phyloP scores from a whole-genome alignment of 2,329 filamentous ascomycete species.

The Penicillium sumatraense region DNA sequence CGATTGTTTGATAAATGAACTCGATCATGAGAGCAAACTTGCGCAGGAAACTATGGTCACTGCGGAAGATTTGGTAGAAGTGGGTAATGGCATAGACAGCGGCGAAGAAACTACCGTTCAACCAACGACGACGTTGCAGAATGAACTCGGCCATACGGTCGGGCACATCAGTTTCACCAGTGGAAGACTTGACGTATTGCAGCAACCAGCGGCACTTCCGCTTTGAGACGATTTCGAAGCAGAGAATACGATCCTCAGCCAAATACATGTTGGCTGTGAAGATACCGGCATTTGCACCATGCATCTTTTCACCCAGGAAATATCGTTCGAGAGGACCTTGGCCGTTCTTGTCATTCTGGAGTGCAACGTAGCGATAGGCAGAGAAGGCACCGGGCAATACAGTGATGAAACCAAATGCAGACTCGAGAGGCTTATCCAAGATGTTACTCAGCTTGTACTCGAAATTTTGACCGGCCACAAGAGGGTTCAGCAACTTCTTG shows the following conservation, averaged over 20 bases:
- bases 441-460: conserved; percentile 99
- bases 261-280: conserved; percentile 84
- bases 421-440: conserved; percentile 95
- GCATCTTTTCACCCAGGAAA: conserved; percentile 95
- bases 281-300: conserved; percentile 88
- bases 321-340: conserved; percentile 94
- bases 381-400: conserved; percentile 97
- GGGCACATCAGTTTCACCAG: conserved; percentile 94
- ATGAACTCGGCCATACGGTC: conserved; percentile 94
- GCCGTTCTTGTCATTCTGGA: conserved; percentile 96
- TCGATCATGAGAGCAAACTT: conserved; percentile 92
- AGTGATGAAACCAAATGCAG: conserved; percentile 95
- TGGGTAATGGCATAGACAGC: conserved; percentile 93
- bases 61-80: conserved; percentile 95
- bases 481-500: conserved; percentile 86
- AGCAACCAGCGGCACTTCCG: conserved; percentile 96
- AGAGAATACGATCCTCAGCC: conserved; percentile 57
- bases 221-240: conserved; percentile 87
- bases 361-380: conserved; percentile 91
- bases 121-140: conserved; percentile 91
- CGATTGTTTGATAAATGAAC: conserved; percentile 89
- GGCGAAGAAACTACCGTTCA: conserved; percentile 98
- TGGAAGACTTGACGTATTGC: conserved; percentile 97
- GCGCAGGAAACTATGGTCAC: conserved; percentile 82
- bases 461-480: conserved; percentile 96